phyloP scores from a whole-genome alignment of 305 asterid genomes.

The Andrographis paniculata region DNA sequence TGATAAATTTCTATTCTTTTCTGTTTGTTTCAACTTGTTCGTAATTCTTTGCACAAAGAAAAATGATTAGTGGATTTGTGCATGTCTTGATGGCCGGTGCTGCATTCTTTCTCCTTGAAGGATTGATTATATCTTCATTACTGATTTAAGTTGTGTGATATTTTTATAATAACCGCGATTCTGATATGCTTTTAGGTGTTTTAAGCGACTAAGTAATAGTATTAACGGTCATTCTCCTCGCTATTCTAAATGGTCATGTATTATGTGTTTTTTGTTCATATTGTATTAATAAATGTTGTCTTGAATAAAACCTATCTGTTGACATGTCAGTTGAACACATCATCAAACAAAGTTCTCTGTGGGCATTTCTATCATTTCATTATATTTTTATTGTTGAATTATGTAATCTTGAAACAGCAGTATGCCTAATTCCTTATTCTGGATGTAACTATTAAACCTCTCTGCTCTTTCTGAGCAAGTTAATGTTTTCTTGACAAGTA shows the following conservation, averaged over 20 bases:
- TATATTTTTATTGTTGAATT: too few relatives aligned
- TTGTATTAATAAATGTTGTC: too few relatives aligned
- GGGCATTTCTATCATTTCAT: too few relatives aligned
- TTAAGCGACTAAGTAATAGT: neutral
- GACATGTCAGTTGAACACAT: neutral
- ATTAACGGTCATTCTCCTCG: too few relatives aligned
- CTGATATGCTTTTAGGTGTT: slow-evolving; percentile 12
- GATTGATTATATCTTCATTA: neutral
- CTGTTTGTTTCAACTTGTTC: slow-evolving; percentile 9
- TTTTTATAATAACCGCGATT: slow-evolving; percentile 1
- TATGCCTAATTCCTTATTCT: too few relatives aligned
- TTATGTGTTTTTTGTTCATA: too few relatives aligned
- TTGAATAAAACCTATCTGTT: too few relatives aligned
- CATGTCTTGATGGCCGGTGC: too few relatives aligned
- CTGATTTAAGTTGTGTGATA: neutral
- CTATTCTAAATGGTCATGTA: too few relatives aligned
- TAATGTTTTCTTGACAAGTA: neutral
- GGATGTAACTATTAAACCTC: neutral
- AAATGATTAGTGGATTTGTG: too few relatives aligned
- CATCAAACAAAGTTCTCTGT: neutral
- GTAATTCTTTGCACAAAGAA: neutral
- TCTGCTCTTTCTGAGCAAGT: neutral
- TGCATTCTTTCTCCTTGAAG: too few relatives aligned
- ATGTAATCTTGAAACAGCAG: too few relatives aligned
- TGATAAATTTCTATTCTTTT: slow-evolving; percentile 14